phyloP scores from a whole-genome alignment of 176 grass and related monocot genomes.

The Rhynchospora pubera region DNA sequence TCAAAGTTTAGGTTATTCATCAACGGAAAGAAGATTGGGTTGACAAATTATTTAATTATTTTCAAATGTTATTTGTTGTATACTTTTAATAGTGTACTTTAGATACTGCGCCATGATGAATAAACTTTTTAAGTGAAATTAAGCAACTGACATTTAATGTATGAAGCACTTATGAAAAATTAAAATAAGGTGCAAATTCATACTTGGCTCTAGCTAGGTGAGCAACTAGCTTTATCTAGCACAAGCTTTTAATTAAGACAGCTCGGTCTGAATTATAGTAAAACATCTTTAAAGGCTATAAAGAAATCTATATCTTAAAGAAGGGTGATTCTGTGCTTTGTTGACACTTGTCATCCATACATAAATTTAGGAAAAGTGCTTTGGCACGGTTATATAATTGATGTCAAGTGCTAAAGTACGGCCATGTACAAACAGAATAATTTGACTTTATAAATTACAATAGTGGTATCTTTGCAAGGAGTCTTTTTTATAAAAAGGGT shows the following conservation, averaged over 20 bases:
- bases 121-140: neutral
- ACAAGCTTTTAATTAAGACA: constrained; percentile 12
- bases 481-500: neutral
- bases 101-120: neutral
- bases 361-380: neutral
- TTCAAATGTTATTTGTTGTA: neutral
- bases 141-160: constrained; percentile 8
- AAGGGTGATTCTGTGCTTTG: neutral
- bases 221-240: neutral
- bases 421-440: constrained; percentile 1
- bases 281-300: neutral
- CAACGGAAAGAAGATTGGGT: neutral
- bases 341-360: neutral
- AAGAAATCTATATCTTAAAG: neutral
- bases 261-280: neutral
- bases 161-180: neutral
- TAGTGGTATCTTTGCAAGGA: neutral
- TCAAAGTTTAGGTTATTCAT: neutral
- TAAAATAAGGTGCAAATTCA: neutral
- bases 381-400: neutral
- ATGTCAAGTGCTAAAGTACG: neutral
- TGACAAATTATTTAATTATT: neutral
- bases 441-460: neutral
- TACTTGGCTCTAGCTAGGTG: neutral
- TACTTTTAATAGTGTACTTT: neutral